Base-by-base conservation (phyloP, 148 eudicot species). In the Pharnaceum exiguum region DNA sequence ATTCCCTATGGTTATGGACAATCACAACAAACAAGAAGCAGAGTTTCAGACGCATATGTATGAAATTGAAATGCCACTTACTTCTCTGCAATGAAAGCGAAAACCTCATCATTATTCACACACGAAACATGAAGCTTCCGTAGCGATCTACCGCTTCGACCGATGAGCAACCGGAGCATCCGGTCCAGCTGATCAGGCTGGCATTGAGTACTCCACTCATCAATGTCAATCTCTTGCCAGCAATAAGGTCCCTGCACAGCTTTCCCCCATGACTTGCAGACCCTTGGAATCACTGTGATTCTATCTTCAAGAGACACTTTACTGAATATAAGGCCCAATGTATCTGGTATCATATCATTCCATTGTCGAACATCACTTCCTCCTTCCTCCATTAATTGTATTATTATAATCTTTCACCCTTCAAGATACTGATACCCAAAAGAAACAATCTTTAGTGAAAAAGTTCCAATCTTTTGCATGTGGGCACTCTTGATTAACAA, bases 181-280 rank as follows among this genome's bases (percentile, higher is more conserved):
- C 75, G 81, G 24, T 80, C 82, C 0, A 82, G 49, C 21, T 63
- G 59, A 2, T 80, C 74, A 2, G 78, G 65, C 30, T 63, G 66
- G 33, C 72, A 69, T 31, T 56, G 49, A 42, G 64, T 55, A 46
- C 86, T 79, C 83, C 88, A 82, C 2, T 85, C 76, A 61, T 75
- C 85, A 68, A 85, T 73, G 67, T 85, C 83, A 8, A 85, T 79
- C 47, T 69, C 81, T 71, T 79, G 94, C 94, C 94, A 85, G 61
- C 86, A 85, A 63, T 82, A 85, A 59, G 88, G 88, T n/a, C 83
- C 94, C 26, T 44, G 75, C 16, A 75, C 83, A 26, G 76, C 86
- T 73, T 67, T 80, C 45, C 62, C 55, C 94, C 94, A 85, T 12
- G 94, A 67, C 66, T 80, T 82, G 66, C 94, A 85, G 26, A 85